Evolutionary conservation across 352 stramenopile species (phyloP).

Genomic region (Phytophthora citricola): DNA sequence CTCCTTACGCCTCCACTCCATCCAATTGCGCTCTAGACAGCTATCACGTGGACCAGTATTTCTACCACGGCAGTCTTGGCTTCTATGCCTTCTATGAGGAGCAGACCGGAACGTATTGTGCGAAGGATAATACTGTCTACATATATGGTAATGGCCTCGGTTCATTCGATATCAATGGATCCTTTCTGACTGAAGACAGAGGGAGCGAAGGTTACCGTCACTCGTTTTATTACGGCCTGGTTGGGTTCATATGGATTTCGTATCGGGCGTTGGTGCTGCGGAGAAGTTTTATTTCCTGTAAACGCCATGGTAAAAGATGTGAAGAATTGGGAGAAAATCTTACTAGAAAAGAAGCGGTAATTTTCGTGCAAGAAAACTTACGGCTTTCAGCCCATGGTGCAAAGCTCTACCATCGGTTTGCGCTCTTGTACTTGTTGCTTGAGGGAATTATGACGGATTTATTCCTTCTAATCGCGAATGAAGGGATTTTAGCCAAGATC

Average conservation of each 20-base stretch:
- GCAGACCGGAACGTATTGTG: constrained; percentile 19
- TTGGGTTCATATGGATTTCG: constrained; percentile 23
- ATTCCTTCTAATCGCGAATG: constrained; percentile 36
- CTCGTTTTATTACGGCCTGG: constrained; percentile 21
- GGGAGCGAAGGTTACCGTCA: constrained; percentile 16
- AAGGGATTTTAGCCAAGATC: constrained; percentile 27
- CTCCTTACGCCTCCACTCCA: background rate
- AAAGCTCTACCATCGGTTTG: constrained; percentile 16
- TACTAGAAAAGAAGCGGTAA: constrained; percentile 11
- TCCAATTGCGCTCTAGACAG: constrained; percentile 1
- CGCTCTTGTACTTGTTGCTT: constrained; percentile 28
- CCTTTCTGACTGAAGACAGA: constrained; percentile 12
- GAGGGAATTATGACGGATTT: constrained; percentile 43
- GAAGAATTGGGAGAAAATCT: constrained; percentile 17
- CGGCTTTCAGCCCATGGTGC: constrained; percentile 20
- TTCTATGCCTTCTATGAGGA: constrained; percentile 16
- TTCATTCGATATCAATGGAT: constrained; percentile 26
- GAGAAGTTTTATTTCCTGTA: constrained; percentile 26
- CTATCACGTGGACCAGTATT: constrained; percentile 12
- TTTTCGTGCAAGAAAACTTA: constrained; percentile 36
- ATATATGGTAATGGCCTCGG: constrained; percentile 21
- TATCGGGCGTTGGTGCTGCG: constrained; percentile 31
- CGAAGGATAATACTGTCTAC: constrained; percentile 23
- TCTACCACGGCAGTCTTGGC: constrained; percentile 11
- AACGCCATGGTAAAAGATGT: constrained; percentile 19